Evolutionary conservation across 495 filamentous ascomycete species (phyloP).

Genomic region (Melanomma pulvis-pyrius): DNA sequence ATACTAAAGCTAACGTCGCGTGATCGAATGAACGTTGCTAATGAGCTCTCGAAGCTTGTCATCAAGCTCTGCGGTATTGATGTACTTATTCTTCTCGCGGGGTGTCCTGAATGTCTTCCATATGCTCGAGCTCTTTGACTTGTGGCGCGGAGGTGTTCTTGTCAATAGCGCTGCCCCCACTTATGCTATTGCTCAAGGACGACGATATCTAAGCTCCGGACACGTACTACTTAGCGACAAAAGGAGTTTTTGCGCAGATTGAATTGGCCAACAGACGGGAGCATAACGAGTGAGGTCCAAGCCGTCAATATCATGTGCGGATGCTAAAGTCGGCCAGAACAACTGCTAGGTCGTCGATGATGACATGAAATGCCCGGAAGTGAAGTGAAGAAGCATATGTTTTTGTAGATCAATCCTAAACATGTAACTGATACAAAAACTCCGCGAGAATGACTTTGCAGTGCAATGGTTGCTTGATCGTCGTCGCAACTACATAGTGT

Average conservation of each 20-base stretch:
- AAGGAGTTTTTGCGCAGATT: background rate
- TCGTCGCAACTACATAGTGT: too few relatives aligned
- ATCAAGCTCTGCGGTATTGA: background rate
- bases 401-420: too few relatives aligned
- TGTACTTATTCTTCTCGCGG: background rate
- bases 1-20: constrained; percentile 7
- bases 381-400: too few relatives aligned
- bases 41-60: background rate
- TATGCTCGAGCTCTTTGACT: background rate
- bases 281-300: too few relatives aligned
- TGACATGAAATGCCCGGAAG: too few relatives aligned
- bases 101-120: background rate
- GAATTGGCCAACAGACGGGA: background rate
- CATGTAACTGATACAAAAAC: too few relatives aligned
- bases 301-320: too few relatives aligned
- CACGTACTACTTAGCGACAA: background rate
- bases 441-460: too few relatives aligned
- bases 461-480: too few relatives aligned
- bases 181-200: background rate
- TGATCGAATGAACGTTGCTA: background rate
- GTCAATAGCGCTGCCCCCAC: background rate
- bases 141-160: background rate
- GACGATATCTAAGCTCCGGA: background rate
- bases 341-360: too few relatives aligned
- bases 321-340: too few relatives aligned